These are phyloP conservation scores for Entelexis sorbosivorans DNA, from an alignment of 1,139 yeast species.

Conservation along the genomic window DNA sequence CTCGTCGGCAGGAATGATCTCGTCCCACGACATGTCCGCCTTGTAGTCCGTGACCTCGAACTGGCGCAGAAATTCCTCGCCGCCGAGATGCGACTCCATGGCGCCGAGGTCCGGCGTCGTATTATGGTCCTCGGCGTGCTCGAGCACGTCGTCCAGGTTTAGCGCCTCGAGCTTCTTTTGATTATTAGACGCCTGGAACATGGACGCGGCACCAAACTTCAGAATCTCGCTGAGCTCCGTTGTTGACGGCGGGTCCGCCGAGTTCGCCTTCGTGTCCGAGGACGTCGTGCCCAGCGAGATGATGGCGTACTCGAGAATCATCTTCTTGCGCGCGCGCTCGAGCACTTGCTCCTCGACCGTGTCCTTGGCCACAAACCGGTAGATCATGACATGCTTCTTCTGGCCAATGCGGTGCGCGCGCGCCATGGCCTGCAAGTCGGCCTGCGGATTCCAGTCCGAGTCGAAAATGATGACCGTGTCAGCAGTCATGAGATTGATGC, in stretches of 20 bases:
- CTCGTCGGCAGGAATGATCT: conserved; percentile 94
- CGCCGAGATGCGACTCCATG: conserved; percentile 68
- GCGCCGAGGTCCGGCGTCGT: conserved; percentile 96
- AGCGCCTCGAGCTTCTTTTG: conserved; percentile 92
- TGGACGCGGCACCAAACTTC: conserved; percentile 96
- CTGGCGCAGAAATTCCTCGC: conserved; percentile 93
- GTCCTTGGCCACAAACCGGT: conserved; percentile 90
- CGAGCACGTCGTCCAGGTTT: conserved; percentile 89
- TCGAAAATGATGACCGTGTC: conserved; percentile 96
- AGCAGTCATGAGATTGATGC: conserved; percentile 96
- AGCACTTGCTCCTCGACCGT: conserved; percentile 95
- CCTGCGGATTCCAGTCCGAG: conserved; percentile 99
- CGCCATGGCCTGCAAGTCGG: conserved; percentile 98
- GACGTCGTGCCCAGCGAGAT: conserved; percentile 71
- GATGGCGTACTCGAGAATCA: conserved; percentile 96
- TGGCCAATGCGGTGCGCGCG: conserved; percentile 99
- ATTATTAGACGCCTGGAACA: conserved; percentile 87
- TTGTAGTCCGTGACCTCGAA: conserved; percentile 97
- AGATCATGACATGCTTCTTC: conserved; percentile 93
- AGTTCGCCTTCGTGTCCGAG: conserved; percentile 25
- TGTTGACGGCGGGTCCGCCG: conserved; percentile 57
- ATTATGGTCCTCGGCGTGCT: conserved; percentile 93
- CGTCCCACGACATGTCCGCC: conserved; percentile 99
- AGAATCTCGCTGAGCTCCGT: conserved; percentile 85
- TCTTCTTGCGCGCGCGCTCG: conserved; percentile 93